phyloP scores from a whole-genome alignment of 768 basidiomycete genomes.

The Mycena filopes region DNA sequence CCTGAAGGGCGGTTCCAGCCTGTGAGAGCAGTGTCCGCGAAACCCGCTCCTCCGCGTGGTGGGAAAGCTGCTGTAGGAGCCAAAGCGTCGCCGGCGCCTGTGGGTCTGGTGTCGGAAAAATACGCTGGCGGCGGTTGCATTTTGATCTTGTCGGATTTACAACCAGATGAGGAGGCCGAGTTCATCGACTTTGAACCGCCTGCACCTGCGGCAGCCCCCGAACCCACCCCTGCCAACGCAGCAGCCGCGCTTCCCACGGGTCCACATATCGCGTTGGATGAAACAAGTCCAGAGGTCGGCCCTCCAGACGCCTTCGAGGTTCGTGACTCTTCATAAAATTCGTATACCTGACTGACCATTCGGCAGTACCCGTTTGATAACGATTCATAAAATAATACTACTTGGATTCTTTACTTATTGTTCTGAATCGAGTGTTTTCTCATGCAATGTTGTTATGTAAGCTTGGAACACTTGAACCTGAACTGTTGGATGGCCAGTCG shows the following conservation, averaged over 20 bases:
- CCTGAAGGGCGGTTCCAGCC: constrained; percentile 85
- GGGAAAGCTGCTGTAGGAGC: constrained; percentile 44
- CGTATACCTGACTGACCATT: constrained; percentile 36
- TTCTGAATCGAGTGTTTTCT: constrained; percentile 19
- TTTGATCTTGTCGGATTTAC: constrained; percentile 80
- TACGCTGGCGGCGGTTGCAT: constrained; percentile 90
- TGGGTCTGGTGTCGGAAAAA: constrained; percentile 60
- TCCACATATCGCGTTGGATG: constrained; percentile 75
- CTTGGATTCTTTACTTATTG: constrained; percentile 26
- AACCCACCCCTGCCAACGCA: constrained; percentile 37
- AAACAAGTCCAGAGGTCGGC: constrained; percentile 75
- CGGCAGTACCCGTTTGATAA: constrained; percentile 82
- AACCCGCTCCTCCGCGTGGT: constrained; percentile 46
- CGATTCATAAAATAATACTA: constrained; percentile 57
- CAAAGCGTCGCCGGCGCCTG: constrained; percentile 42
- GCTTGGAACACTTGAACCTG: background rate
- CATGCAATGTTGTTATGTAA: constrained; percentile 21
- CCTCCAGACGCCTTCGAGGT: constrained; percentile 90
- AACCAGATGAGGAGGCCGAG: constrained; percentile 76
- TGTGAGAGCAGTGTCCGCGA: constrained; percentile 79
- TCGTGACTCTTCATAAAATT: constrained; percentile 40
- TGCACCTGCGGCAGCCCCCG: constrained; percentile 44
- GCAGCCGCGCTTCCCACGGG: constrained; percentile 51
- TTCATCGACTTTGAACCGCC: constrained; percentile 70
- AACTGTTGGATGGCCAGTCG: background rate